Percentiles rank a stretch among this genome's conserved stretches.
Conservation (phyloP, 768 basidiomycete species). For the Boletus rex-veris region DNA sequence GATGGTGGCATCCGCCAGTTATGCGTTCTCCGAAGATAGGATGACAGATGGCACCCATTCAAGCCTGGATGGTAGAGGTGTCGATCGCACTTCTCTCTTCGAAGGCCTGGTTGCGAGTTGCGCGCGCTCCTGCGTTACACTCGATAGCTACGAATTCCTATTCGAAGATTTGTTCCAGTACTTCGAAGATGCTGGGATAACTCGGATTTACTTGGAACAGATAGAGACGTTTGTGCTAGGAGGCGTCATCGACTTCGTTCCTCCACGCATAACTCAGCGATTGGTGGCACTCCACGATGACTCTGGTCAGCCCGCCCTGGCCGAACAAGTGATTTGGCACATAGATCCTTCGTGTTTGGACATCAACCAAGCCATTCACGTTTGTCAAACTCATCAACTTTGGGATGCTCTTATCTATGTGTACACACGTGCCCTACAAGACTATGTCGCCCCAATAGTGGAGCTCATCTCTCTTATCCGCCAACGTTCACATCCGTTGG, state of each 20-base stretch:
- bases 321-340: constrained; percentile 93
- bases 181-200: constrained; percentile 82
- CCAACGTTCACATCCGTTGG: constrained; percentile 22
- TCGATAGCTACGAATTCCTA: constrained; percentile 79
- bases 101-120: constrained; percentile 80
- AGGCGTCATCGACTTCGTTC: constrained; percentile 67
- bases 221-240: constrained; percentile 81
- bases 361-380: constrained; percentile 83
- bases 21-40: constrained; percentile 93
- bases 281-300: constrained; percentile 77
- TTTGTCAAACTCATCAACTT: constrained; percentile 80
- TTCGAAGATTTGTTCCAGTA: constrained; percentile 93
- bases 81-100: constrained; percentile 88
- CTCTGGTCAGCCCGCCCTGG: constrained; percentile 63
- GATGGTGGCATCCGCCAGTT: constrained; percentile 82
- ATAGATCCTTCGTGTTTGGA: constrained; percentile 90
- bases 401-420: constrained; percentile 96
- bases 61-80: constrained; percentile 80
- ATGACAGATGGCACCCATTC: constrained; percentile 86
- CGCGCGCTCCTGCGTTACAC: constrained; percentile 74
- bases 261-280: constrained; percentile 84
- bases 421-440: constrained; percentile 82
- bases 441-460: constrained; percentile 87
- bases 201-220: constrained; percentile 76
- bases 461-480: constrained; percentile 78